Conservation (phyloP, 2,329 filamentous ascomycete species). For the Cladosporium austrohemisphaericum region DNA sequence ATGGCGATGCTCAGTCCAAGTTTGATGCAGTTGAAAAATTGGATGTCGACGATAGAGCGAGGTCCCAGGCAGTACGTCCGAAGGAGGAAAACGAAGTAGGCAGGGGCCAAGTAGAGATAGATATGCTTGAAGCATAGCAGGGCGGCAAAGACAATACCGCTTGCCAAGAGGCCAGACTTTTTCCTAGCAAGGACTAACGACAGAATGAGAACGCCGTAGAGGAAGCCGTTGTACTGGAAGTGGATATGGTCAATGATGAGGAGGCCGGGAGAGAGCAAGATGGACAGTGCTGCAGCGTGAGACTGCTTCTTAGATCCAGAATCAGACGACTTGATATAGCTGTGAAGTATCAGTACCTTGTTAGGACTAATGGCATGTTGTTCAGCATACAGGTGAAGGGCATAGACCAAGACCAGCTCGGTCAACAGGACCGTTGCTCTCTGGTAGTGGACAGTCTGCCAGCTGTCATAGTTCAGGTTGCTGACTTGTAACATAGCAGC, state of each 20-base stretch:
- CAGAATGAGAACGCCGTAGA: constrained; percentile 85
- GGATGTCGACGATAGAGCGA: constrained; percentile 70
- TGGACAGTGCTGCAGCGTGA: constrained; percentile 81
- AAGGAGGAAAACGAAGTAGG: constrained; percentile 93
- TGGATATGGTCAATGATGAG: constrained; percentile 98
- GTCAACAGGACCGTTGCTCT: constrained; percentile 80
- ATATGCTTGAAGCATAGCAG: constrained; percentile 97
- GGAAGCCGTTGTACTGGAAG: constrained; percentile 97
- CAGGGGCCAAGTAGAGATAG: constrained; percentile 91
- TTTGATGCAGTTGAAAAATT: constrained; percentile 76
- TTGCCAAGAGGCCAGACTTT: constrained; percentile 68
- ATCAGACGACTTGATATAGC: constrained; percentile 71
- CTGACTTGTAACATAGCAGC: constrained; percentile 76
- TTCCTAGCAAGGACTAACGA: constrained; percentile 80
- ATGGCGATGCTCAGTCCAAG: constrained; percentile 68
- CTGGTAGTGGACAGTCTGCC: constrained; percentile 93
- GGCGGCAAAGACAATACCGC: constrained; percentile 77
- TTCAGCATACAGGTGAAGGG: constrained; percentile 65
- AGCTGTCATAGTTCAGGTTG: constrained; percentile 82
- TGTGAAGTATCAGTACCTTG: constrained; percentile 36
- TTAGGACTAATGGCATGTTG: background rate
- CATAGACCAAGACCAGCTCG: constrained; percentile 79
- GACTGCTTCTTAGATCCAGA: constrained; percentile 66
- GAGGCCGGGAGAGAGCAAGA: constrained; percentile 86
- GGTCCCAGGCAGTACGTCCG: constrained; percentile 81